These are phyloP conservation scores for Pleurotus platypus DNA, from an alignment of 768 basidiomycete genomes.

Conservation along the genomic window DNA sequence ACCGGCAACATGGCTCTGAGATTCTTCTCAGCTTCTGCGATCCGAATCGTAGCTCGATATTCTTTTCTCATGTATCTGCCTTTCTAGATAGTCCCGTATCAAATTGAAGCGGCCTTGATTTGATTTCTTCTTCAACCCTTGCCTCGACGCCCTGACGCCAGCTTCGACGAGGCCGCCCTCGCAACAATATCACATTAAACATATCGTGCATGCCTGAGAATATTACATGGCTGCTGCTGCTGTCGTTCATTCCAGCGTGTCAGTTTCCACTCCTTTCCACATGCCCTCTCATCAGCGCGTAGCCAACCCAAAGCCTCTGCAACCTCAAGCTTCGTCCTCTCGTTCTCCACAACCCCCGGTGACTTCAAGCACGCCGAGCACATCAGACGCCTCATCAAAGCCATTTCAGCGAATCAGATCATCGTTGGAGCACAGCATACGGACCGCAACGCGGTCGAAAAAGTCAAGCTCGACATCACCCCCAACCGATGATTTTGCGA, in stretches of 20 bases:
- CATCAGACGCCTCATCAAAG: constrained; percentile 40
- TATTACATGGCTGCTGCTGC: constrained; percentile 43
- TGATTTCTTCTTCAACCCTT: neutral
- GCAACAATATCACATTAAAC: neutral
- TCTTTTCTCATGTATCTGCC: constrained; percentile 2
- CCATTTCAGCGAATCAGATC: constrained; percentile 65
- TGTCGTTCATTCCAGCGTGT: constrained; percentile 31
- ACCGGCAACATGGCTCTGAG: neutral
- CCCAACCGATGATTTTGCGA: constrained; percentile 39
- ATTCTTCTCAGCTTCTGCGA: constrained; percentile 1
- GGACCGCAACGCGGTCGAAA: constrained; percentile 60
- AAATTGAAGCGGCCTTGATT: neutral
- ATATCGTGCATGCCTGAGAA: constrained; percentile 5
- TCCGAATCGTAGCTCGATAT: constrained; percentile 3
- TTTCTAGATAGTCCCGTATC: constrained; percentile 3
- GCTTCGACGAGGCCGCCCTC: neutral
- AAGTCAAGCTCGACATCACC: constrained; percentile 21
- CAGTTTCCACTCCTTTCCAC: constrained; percentile 40
- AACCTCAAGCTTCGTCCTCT: constrained; percentile 36
- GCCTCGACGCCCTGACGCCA: neutral
- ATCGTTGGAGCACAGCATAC: constrained; percentile 63
- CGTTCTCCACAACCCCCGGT: constrained; percentile 33
- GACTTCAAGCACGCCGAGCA: constrained; percentile 23
- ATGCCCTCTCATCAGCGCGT: constrained; percentile 41
- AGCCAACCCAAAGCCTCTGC: constrained; percentile 26